These are phyloP conservation scores for Curvularia hawaiiensis DNA, from an alignment of 2,329 filamentous ascomycete species.

Conservation along the genomic window DNA sequence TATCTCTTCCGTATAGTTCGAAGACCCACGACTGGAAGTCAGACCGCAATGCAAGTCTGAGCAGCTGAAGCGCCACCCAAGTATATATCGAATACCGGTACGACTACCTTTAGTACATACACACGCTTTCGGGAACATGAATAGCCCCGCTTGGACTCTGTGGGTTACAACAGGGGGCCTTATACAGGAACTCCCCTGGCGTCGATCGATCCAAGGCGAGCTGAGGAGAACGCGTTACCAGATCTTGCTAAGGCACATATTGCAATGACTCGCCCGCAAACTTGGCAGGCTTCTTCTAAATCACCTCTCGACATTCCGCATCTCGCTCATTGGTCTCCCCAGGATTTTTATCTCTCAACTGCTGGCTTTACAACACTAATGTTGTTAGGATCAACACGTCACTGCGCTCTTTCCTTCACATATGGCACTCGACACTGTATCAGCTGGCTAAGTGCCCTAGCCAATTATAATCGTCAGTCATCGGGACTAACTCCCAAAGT, in stretches of 20 bases:
- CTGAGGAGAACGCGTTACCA: not conserved
- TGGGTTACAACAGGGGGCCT: not conserved
- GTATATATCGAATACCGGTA: not conserved
- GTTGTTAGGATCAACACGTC: not conserved
- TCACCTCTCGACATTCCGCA: constrained; percentile 1
- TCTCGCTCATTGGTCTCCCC: constrained; percentile 4
- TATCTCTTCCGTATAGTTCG: constrained; percentile 13
- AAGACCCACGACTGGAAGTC: constrained; percentile 3
- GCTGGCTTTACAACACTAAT: constrained; percentile 1
- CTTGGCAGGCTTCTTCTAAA: constrained; percentile 16
- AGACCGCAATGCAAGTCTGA: constrained; percentile 9
- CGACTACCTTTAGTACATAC: constrained; percentile 2
- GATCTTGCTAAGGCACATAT: constrained; percentile 9
- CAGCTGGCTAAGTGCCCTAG: not conserved
- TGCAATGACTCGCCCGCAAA: constrained; percentile 1
- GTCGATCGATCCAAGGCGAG: not conserved
- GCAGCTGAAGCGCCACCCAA: constrained; percentile 7
- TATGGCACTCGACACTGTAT: not conserved
- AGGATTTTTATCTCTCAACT: constrained; percentile 1
- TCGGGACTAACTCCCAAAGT: not conserved
- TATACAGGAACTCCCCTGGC: not conserved
- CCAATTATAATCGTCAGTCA: not conserved
- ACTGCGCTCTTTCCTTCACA: not conserved
- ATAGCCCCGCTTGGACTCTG: not conserved
- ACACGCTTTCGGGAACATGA: constrained; percentile 4